These are phyloP conservation scores for Cyclostephanos invisitatus DNA, from an alignment of 108 stramenopile genomes.

Conservation along the genomic window DNA sequence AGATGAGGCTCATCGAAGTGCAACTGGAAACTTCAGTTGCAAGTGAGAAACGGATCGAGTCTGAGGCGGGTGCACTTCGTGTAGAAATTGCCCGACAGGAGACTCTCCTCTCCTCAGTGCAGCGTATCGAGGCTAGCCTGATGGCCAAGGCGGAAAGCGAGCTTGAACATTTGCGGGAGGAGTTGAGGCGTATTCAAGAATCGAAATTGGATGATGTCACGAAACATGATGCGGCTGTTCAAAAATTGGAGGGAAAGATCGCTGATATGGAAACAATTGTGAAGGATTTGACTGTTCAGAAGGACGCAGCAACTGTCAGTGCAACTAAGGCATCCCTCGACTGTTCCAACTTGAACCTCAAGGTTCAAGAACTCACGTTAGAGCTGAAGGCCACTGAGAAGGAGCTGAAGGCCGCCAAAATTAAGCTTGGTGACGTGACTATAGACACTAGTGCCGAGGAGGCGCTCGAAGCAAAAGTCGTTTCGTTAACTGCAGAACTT, in stretches of 20 bases:
- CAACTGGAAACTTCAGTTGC: slow-evolving; percentile 68
- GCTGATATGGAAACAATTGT: slow-evolving; percentile 48
- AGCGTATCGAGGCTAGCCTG: slow-evolving; percentile 81
- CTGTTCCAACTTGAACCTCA: slow-evolving; percentile 46
- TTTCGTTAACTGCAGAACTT: slow-evolving; percentile 56
- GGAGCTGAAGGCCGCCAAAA: slow-evolving; percentile 46
- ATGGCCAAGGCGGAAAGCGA: slow-evolving; percentile 62
- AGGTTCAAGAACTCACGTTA: slow-evolving; percentile 48
- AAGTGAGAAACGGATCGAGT: slow-evolving; percentile 57
- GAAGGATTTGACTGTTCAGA: slow-evolving; percentile 49
- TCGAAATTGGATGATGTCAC: slow-evolving; percentile 38
- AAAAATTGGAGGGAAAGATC: slow-evolving; percentile 57
- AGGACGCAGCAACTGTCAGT: slow-evolving; percentile 41
- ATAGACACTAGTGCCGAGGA: slow-evolving; percentile 56
- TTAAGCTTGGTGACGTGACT: slow-evolving; percentile 42
- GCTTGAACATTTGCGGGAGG: slow-evolving; percentile 53
- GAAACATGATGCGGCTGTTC: slow-evolving; percentile 46
- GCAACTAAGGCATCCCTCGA: slow-evolving; percentile 48
- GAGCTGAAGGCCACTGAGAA: slow-evolving; percentile 52
- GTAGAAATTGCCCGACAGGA: slow-evolving; percentile 73
- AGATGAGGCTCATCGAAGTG: slow-evolving; percentile 60
- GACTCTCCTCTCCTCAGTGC: slow-evolving; percentile 67
- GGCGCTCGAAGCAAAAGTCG: slow-evolving; percentile 55
- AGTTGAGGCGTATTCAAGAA: slow-evolving; percentile 44
- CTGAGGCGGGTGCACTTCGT: slow-evolving; percentile 65